Conservation (phyloP, 139 green algal species). For the Picochlorum sp. region DNA sequence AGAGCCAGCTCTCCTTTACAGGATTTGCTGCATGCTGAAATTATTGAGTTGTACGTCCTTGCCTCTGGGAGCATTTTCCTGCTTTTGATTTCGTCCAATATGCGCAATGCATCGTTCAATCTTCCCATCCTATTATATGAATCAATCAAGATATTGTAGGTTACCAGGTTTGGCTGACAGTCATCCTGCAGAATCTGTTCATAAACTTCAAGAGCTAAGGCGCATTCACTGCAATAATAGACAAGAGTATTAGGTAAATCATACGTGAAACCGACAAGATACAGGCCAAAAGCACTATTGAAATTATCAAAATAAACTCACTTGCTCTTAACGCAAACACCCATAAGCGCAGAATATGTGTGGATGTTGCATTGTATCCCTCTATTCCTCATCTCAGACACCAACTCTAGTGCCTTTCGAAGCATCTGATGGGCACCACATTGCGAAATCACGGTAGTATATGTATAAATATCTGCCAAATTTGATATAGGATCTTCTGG, state of each 20-base stretch:
- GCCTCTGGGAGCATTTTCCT: slow-evolving; percentile 50
- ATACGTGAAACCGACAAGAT: background rate
- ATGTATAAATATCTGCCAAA: slow-evolving; percentile 65
- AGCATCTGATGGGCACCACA: slow-evolving; percentile 54
- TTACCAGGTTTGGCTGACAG: slow-evolving; percentile 40
- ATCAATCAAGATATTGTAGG: slow-evolving; percentile 73
- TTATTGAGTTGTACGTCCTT: slow-evolving; percentile 71
- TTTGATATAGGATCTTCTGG: slow-evolving; percentile 19
- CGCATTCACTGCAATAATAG: too few species aligned
- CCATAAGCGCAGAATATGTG: slow-evolving; percentile 73
- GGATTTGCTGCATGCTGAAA: slow-evolving; percentile 60
- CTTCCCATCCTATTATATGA: slow-evolving; percentile 60
- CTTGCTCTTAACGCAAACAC: slow-evolving; percentile 67
- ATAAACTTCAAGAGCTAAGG: slow-evolving; percentile 6
- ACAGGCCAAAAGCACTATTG: too few species aligned
- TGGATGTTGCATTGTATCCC: slow-evolving; percentile 57
- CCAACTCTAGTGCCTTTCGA: slow-evolving; percentile 47
- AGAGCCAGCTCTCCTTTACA: slow-evolving; percentile 43
- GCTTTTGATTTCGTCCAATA: slow-evolving; percentile 22
- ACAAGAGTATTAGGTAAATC: background rate
- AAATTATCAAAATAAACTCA: too few species aligned
- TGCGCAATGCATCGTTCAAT: slow-evolving; percentile 36
- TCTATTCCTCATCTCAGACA: slow-evolving; percentile 41
- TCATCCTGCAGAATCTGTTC: slow-evolving; percentile 20
- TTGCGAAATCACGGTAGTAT: slow-evolving; percentile 60